Conservation (phyloP, 176 grass and related monocot species). For the Carex cristatella region DNA sequence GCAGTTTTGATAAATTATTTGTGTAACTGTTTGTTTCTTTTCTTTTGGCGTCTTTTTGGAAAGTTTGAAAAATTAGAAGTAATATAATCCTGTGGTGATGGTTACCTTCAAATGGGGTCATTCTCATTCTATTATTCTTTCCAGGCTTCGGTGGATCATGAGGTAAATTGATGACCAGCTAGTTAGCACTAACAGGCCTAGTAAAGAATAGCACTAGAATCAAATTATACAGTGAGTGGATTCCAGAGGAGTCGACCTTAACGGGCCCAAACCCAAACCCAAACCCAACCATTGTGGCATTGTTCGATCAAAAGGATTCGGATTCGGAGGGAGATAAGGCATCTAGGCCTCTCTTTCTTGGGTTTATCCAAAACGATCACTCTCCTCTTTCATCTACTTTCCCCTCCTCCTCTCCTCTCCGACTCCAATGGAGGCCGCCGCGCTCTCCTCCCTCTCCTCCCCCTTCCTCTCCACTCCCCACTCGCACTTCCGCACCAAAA, state of each 20-base stretch:
- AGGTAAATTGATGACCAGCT: not conserved
- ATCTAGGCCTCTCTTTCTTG: slow-evolving; percentile 25
- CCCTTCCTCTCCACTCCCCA: slow-evolving; percentile 24
- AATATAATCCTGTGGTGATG: not conserved
- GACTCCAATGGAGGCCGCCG: slow-evolving; percentile 51
- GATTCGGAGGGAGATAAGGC: slow-evolving; percentile 1
- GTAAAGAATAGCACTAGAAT: no score
- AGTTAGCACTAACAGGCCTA: no score
- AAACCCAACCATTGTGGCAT: no score
- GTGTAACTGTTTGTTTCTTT: not conserved
- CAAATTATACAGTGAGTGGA: no score
- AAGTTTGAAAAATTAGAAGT: not conserved
- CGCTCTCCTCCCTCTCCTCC: slow-evolving; percentile 39
- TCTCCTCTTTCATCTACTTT: slow-evolving; percentile 7
- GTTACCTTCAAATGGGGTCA: not conserved
- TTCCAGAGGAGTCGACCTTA: no score
- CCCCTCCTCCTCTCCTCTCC: not conserved
- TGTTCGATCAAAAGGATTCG: no score
- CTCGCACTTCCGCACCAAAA: slow-evolving; percentile 17
- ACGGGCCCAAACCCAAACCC: no score
- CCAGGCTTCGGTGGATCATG: not conserved
- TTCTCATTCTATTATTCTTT: not conserved
- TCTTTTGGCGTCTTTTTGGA: not conserved
- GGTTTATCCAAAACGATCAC: not conserved
- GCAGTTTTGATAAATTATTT: not conserved